Conservation (phyloP, 208 protist species). For the Acanthamoeba castellanii region DNA sequence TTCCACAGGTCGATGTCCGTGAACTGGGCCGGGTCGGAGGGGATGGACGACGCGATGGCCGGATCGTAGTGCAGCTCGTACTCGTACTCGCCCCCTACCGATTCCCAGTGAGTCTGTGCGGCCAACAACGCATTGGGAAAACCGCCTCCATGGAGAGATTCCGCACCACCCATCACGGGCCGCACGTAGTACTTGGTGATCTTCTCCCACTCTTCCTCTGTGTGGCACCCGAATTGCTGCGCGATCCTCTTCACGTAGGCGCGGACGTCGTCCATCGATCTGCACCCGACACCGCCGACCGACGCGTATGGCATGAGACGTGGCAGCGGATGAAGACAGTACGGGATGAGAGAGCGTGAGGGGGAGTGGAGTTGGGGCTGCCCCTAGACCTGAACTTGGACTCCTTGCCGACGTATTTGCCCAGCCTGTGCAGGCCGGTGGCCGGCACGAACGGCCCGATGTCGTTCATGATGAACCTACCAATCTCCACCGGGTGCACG, state of each 20-base stretch:
- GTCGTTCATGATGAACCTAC: slow-evolving; percentile 45
- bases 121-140: too few relatives aligned
- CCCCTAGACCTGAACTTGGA: not conserved
- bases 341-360: not conserved
- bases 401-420: not conserved
- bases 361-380: not conserved
- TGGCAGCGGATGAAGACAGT: too few relatives aligned
- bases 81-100: not conserved
- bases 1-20: slow-evolving; percentile 18
- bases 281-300: not conserved
- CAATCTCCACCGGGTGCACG: slow-evolving; percentile 10
- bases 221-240: not conserved
- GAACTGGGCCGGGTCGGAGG: not conserved
- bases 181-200: slow-evolving; percentile 25
- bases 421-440: not conserved
- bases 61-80: slow-evolving; percentile 22
- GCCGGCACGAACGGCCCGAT: slow-evolving; percentile 10
- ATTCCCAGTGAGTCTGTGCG: too few relatives aligned
- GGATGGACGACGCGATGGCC: not conserved
- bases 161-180: not conserved
- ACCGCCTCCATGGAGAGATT: not conserved
- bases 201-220: slow-evolving; percentile 7
- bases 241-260: slow-evolving; percentile 26
- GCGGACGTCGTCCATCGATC: not conserved
- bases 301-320: too few relatives aligned